Conservation (phyloP, 2,329 filamentous ascomycete species). For the Phoma sp. region DNA sequence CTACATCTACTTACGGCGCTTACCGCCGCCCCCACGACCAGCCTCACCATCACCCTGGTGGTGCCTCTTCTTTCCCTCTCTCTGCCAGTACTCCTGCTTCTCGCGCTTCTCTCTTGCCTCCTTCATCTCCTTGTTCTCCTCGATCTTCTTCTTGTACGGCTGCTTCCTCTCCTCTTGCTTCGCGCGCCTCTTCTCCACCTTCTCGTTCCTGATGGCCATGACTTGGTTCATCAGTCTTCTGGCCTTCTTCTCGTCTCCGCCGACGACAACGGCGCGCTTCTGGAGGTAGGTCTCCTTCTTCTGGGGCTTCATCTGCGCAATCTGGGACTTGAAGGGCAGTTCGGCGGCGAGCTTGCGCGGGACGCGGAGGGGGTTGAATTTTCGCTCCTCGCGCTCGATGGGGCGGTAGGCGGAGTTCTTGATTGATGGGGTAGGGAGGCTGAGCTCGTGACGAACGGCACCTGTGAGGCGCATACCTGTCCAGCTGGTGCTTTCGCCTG, state of each 20-base stretch:
- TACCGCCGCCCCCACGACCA: conserved; percentile 50
- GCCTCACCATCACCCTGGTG: conserved; percentile 60
- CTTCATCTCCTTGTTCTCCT: conserved; percentile 84
- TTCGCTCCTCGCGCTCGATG: conserved; percentile 59
- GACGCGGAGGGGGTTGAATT: conserved; percentile 71
- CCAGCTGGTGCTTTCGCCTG: conserved; percentile 65
- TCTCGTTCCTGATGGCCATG: conserved; percentile 88
- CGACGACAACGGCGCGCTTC: conserved; percentile 91
- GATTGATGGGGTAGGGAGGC: conserved; percentile 76
- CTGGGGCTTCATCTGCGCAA: conserved; percentile 80
- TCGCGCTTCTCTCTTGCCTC: conserved; percentile 87
- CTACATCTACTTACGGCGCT: too few species aligned
- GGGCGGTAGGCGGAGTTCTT: conserved; percentile 86
- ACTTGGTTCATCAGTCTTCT: conserved; percentile 92
- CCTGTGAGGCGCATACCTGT: conserved; percentile 93
- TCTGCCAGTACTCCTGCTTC: conserved; percentile 89
- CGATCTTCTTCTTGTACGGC: conserved; percentile 83
- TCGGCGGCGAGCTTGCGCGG: conserved; percentile 80
- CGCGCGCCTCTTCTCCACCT: conserved; percentile 78
- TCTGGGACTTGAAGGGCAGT: conserved; percentile 92
- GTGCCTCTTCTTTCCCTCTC: conserved; percentile 83
- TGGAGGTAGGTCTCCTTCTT: conserved; percentile 87
- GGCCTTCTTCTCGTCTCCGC: conserved; percentile 84
- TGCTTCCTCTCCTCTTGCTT: conserved; percentile 89
- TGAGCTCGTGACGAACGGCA: conserved; percentile 80